Evolutionary conservation across 192 early-diverging fungal species (phyloP), one percentile per base, ranked within the genome.

Genomic region (Diversispora eburnea): DNA sequence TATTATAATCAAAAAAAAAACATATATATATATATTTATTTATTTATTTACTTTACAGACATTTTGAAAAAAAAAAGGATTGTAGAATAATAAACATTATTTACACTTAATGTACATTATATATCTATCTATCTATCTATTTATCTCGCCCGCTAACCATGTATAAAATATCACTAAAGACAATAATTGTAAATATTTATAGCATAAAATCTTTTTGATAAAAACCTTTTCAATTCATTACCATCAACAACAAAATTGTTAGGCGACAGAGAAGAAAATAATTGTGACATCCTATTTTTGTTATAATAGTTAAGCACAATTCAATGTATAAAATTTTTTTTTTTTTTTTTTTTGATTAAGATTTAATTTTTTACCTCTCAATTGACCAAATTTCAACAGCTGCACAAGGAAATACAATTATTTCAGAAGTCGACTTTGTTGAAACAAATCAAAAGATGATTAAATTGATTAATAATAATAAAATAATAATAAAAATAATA

Each of bases 391-490:
- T 22, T 66, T 66, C 64, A 19, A 20, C 17, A 8, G 64, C 46
- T 45, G 64, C 33, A 66, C 64, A 66, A 8, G 64, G 64, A 15
- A 66, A 0, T 9, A 66, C 48, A 1, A 66, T 63, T 63, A n/a
- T 33, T n/a, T 66, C 19, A 13, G n/a, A 9, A 25, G 19, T 12
- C 3, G 46, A 49, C 10, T 49, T n/a, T 43, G 8, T 45, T 63
- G n/a, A n/a, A n/a, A n/a, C n/a, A n/a, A 22, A 22, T 22, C 3
- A 22, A 22, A 10, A n/a, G n/a, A n/a, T n/a, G 56, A n/a, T 13
- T 33, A 33, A 12, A 25, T 33, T 59, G 57, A 59, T 19, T 33
- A 59, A 33, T 25, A 4, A 25, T 25, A 7, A 7, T 33, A 59
- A 59, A 58, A 59, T 12, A 59, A 25, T 9, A 22, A 22, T 22